Base-by-base conservation (phyloP, 2,329 filamentous ascomycete species). In the Pseudogymnoascus sp. region DNA sequence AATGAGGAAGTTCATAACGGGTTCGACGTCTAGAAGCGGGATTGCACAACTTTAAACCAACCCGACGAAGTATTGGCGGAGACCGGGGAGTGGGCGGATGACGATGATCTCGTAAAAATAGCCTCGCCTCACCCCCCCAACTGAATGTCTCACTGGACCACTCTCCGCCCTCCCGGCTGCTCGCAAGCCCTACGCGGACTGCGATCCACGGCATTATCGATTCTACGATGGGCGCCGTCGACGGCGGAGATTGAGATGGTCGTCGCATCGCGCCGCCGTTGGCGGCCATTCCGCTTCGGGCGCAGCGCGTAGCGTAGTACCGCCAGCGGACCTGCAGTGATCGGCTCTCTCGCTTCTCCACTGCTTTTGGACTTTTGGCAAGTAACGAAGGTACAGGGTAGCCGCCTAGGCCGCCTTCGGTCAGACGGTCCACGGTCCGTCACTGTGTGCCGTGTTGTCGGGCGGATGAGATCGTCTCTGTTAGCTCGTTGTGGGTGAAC, bases 371-470 rank as follows among this genome's bases (percentile, higher is more conserved):
- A 11, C 8, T 24, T 26, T 6, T 50, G 44, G 44, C 44, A 50
- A 53, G 47, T 29, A 29, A 31, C 26, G 7, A 13, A 13, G 16
- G 24, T 19, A 31, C 38, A 42, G 10, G 1, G 29, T 33, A 56
- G 50, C 50, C 50, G 50, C 50, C 26, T 56, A 56, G 50, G 50
- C 50, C 50, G 50, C 50, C 47, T 33, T 56, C 50, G 50, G 50
- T 19, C 29, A 14, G 29, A 19, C 50, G 50, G 29, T 19, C 24
- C 11, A 33, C 16, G 50, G 29, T 14, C 29, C 50, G 50, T 33
- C 16, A 19, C 13, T 56, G 6, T 21, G 26, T 19, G 50, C 50
- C 50, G n/a, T 19, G 50, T 19, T 29, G 47, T 31, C 44, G 24
- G 24, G 44, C 44, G 24, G 44, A 50, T 50, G 13, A n/a, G 13